Base-by-base conservation (phyloP, 495 filamentous ascomycete genomes). In the Rhizodiscina lignyota region DNA sequence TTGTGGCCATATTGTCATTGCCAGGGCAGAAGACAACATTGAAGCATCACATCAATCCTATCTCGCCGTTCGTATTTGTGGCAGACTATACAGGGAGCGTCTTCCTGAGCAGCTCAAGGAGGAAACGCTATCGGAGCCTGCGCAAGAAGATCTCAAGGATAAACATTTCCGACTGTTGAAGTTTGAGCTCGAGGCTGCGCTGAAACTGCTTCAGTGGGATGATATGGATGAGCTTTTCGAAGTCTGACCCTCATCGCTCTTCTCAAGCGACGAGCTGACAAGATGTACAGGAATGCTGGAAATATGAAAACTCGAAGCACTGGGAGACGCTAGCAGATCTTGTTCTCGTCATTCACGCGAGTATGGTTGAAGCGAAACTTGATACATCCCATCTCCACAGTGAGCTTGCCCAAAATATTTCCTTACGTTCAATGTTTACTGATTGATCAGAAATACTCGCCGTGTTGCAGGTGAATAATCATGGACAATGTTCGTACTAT, bases 101-200 rank as follows among this genome's bases (percentile, higher is more conserved):
- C 36, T 54, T 60, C 46, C 49, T 18, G 28, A 48, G 8, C 41
- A 47, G 26, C 38, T 52, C 18, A 40, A 35, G 21, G 18, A 3
- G 10, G 37, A 33, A 38, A 38, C 21, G 39, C 39, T 70, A 3
- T 62, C 65, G 21, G 62, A 68, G 33, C 54, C 44, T 8, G 54
- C 49, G 2, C 52, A 52, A 26, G 44, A 48, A 8, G 75, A 80
- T 46, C 61, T 81, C 36, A 47, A 61, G 16, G 51, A 59, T 5
- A 83, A 79, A 44, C 63, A 82, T 36, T 61, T 67, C 22, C 63
- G 64, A 16, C 55, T 87, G 8, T 51, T 83, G 4, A 66, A 71
- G 1, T 78, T 81, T 45, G 74, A 84, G 41, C 77, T 89, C 42
- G 83, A 89, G 58, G 77, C 71, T n/a, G 67, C 72, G 8, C 56